Conservation (phyloP, 257 asterid species). For the Solanum lignicaule region DNA sequence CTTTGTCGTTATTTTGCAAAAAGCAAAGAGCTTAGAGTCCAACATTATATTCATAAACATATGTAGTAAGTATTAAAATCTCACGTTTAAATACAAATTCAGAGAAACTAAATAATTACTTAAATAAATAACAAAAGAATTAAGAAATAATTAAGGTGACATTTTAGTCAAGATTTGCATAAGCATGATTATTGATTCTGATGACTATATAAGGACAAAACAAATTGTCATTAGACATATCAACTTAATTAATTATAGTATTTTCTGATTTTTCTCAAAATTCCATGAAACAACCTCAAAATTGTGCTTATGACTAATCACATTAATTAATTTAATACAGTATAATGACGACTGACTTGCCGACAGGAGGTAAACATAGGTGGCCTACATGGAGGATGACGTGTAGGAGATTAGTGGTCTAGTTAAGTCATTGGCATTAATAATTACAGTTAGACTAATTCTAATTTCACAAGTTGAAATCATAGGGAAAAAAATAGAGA, state of each 20-base stretch:
- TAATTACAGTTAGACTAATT: background rate
- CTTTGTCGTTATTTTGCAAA: background rate
- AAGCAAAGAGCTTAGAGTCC: background rate
- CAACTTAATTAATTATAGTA: background rate
- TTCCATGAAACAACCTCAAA: background rate
- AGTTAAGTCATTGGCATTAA: background rate
- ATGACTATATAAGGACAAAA: background rate
- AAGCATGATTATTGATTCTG: background rate
- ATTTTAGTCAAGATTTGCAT: background rate
- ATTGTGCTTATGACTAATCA: background rate
- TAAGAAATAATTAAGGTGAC: background rate
- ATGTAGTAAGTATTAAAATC: background rate
- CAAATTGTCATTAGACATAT: background rate
- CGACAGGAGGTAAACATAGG: slow-evolving; percentile 4
- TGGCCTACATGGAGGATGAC: background rate
- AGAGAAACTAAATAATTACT: no score
- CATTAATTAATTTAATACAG: background rate
- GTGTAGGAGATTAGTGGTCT: background rate
- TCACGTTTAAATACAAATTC: background rate
- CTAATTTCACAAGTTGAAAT: background rate
- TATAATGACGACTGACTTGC: background rate
- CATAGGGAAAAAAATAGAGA: background rate
- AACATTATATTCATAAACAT: background rate
- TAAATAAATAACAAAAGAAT: no score
- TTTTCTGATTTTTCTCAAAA: background rate